These are phyloP conservation scores for Metarhizium brunneum DNA, from an alignment of 2,329 filamentous ascomycete genomes.

Conservation along the genomic window DNA sequence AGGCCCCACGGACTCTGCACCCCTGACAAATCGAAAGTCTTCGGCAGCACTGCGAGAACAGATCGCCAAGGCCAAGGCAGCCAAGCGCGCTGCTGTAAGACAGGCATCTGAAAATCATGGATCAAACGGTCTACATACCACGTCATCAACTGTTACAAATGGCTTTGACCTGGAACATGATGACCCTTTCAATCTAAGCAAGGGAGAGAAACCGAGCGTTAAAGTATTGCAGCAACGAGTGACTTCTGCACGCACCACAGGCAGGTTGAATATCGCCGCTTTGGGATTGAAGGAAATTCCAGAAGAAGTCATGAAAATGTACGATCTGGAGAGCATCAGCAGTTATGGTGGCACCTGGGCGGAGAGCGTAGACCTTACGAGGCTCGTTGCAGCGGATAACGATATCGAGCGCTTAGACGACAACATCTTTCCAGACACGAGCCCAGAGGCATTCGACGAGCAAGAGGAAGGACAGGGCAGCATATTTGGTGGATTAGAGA, in stretches of 20 bases:
- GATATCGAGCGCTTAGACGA: slow-evolving; percentile 69
- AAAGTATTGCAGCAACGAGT: slow-evolving; percentile 68
- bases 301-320: slow-evolving; percentile 79
- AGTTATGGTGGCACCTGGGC: slow-evolving; percentile 67
- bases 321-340: slow-evolving; percentile 63
- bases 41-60: slow-evolving; percentile 78
- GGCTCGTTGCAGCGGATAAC: slow-evolving; percentile 83
- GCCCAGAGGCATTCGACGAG: slow-evolving; percentile 45
- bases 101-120: slow-evolving; percentile 17
- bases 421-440: slow-evolving; percentile 66
- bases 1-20: slow-evolving; percentile 8
- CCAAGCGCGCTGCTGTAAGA: slow-evolving; percentile 48
- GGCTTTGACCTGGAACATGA: slow-evolving; percentile 41
- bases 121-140: slow-evolving; percentile 26
- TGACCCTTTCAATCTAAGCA: slow-evolving; percentile 63
- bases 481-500: slow-evolving; percentile 75
- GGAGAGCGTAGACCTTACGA: slow-evolving; percentile 78
- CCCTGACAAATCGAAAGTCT: slow-evolving; percentile 45
- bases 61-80: slow-evolving; percentile 86
- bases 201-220: slow-evolving; percentile 47
- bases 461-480: slow-evolving; percentile 60
- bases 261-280: slow-evolving; percentile 80
- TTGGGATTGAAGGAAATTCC: slow-evolving; percentile 75
- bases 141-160: slow-evolving; percentile 33
- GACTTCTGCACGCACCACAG: slow-evolving; percentile 62